phyloP scores from a whole-genome alignment of 805 yeast genomes.

The Candida tammaniensis region DNA sequence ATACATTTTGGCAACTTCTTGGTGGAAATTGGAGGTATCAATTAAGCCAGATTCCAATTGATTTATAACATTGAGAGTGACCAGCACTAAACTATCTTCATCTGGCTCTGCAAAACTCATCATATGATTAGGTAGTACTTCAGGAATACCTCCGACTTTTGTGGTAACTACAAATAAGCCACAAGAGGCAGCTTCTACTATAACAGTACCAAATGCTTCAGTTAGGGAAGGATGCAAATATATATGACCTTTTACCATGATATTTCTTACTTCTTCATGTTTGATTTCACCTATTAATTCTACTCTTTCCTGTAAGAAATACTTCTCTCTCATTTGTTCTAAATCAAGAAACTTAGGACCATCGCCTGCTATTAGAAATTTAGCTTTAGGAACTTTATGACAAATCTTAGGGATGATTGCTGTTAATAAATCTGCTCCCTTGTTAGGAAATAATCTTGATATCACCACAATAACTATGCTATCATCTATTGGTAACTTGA shows the following conservation, averaged over 20 bases:
- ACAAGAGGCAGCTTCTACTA: slow-evolving; percentile 97
- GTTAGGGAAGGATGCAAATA: slow-evolving; percentile 91
- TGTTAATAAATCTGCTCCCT: slow-evolving; percentile 87
- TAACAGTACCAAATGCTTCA: slow-evolving; percentile 96
- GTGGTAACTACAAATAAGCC: slow-evolving; percentile 93
- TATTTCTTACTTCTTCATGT: slow-evolving; percentile 90
- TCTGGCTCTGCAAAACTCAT: slow-evolving; percentile 88
- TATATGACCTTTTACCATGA: slow-evolving; percentile 91
- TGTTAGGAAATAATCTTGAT: slow-evolving; percentile 89
- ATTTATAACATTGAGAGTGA: slow-evolving; percentile 68
- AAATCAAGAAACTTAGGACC: slow-evolving; percentile 94
- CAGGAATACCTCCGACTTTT: slow-evolving; percentile 96
- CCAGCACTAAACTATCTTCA: slow-evolving; percentile 73
- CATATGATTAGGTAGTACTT: slow-evolving; percentile 91
- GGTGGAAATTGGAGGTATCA: slow-evolving; percentile 75
- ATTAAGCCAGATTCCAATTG: slow-evolving; percentile 54
- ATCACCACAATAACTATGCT: slow-evolving; percentile 83
- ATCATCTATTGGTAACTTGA: slow-evolving; percentile 5
- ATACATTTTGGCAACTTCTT: slow-evolving; percentile 76
- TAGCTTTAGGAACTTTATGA: slow-evolving; percentile 54
- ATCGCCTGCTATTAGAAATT: slow-evolving; percentile 89
- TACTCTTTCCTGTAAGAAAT: slow-evolving; percentile 83
- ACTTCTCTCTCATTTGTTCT: slow-evolving; percentile 90
- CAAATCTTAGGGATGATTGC: slow-evolving; percentile 87
- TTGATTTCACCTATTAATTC: slow-evolving; percentile 80